These are phyloP conservation scores for Rhizophora apiculata DNA, from an alignment of 345 rosid genomes.

Conservation along the genomic window DNA sequence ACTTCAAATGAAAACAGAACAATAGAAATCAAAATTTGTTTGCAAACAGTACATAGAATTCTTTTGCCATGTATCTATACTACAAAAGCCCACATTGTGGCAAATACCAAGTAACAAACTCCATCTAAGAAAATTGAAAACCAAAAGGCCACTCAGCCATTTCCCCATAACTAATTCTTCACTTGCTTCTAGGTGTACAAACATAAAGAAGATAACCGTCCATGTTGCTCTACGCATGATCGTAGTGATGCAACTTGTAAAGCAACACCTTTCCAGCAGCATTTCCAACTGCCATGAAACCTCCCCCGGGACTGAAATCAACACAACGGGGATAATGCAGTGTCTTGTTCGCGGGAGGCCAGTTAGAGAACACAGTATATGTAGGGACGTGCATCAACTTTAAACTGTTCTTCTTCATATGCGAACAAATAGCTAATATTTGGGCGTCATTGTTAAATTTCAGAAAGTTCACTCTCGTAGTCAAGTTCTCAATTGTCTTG, in stretches of 20 bases:
- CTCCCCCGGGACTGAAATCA: conserved; percentile 93
- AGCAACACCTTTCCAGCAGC: conserved; percentile 78
- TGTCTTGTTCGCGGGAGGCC: conserved; percentile 58
- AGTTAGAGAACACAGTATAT: conserved; percentile 69
- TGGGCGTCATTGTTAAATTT: conserved; percentile 82
- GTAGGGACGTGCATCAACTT: conserved; percentile 74
- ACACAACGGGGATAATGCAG: conserved; percentile 71
- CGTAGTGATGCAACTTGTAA: conserved; percentile 80
- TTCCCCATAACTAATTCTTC: no score
- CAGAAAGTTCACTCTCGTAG: conserved; percentile 70
- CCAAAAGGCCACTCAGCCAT: no score
- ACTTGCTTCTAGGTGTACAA: neutral
- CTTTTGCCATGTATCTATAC: no score
- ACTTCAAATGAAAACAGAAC: no score
- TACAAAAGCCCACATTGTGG: no score
- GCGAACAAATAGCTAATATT: conserved; percentile 76
- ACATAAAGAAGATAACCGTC: neutral
- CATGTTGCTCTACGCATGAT: conserved; percentile 48
- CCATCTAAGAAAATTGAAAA: no score
- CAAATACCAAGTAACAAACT: no score
- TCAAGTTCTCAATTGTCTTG: conserved; percentile 73
- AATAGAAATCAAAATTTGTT: no score
- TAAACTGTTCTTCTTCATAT: conserved; percentile 66
- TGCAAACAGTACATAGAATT: no score
- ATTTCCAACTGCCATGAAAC: conserved; percentile 89